Conservation (phyloP, 371 early-diverging fungal genomes). For the Paramicrosporidium saccamoebae region DNA sequence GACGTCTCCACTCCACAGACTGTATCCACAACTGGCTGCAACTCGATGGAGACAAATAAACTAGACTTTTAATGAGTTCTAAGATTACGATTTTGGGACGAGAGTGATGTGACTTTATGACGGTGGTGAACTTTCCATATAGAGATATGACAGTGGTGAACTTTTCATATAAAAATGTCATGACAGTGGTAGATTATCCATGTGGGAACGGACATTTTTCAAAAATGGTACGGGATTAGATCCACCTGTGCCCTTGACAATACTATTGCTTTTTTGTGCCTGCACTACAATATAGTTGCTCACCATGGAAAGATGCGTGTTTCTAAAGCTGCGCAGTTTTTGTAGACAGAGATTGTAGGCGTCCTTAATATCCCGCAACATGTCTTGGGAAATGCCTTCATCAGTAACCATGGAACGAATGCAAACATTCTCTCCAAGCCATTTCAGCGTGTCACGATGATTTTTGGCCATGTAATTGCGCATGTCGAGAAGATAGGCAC, state of each 20-base stretch:
- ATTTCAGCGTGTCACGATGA: slow-evolving; percentile 50
- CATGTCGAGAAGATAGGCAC: slow-evolving; percentile 47
- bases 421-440: slow-evolving; percentile 13
- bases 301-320: slow-evolving; percentile 66
- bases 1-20: no score
- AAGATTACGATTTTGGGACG: no score
- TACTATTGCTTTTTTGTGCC: slow-evolving; percentile 27
- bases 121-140: no score
- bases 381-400: slow-evolving; percentile 14
- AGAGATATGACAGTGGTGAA: no score
- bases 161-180: no score
- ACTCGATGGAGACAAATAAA: no score
- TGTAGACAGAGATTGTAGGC: slow-evolving; percentile 42
- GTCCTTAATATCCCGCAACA: slow-evolving; percentile 11
- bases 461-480: slow-evolving; percentile 63
- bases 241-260: slow-evolving; percentile 73
- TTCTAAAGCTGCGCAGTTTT: slow-evolving; percentile 47
- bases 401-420: slow-evolving; percentile 6
- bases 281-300: slow-evolving; percentile 61
- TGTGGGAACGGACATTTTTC: slow-evolving; percentile 19
- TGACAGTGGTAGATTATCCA: no score
- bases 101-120: no score
- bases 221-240: slow-evolving; percentile 67
- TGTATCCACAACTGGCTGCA: no score
- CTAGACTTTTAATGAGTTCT: no score